Conservation (phyloP, 176 grass and related monocot species). For the Elaeis guineensis region DNA sequence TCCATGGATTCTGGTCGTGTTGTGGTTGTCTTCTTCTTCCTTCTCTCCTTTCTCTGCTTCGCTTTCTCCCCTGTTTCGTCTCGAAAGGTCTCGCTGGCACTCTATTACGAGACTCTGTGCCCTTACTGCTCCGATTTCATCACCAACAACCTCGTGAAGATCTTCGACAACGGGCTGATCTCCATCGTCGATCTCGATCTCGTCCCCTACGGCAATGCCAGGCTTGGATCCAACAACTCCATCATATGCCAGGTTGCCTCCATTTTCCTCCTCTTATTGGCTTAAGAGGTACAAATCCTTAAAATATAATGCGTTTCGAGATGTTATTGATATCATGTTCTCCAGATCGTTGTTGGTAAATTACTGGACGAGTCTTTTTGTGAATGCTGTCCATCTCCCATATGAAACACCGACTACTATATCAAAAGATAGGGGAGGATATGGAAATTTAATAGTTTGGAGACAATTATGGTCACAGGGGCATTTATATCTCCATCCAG, state of each 20-base stretch:
- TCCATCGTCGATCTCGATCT: slow-evolving; percentile 53
- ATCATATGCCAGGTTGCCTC: slow-evolving; percentile 50
- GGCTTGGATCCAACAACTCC: slow-evolving; percentile 30
- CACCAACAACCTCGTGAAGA: slow-evolving; percentile 44
- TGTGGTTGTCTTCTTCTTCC: neutral
- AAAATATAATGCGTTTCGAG: too few species aligned
- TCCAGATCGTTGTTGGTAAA: too few species aligned
- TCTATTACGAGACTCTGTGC: slow-evolving; percentile 76
- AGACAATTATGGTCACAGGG: too few species aligned
- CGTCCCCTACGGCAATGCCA: slow-evolving; percentile 62
- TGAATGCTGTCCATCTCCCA: too few species aligned
- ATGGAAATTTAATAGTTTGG: too few species aligned
- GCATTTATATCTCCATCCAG: too few species aligned
- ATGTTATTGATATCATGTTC: too few species aligned
- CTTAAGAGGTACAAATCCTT: too few species aligned
- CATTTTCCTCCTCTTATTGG: too few species aligned
- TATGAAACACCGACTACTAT: too few species aligned
- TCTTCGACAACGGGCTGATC: slow-evolving; percentile 54
- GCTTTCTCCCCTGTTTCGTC: slow-evolving; percentile 19
- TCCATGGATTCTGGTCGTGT: slow-evolving; percentile 32
- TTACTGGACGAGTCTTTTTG: too few species aligned
- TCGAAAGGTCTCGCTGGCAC: slow-evolving; percentile 41
- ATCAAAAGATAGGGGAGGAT: too few species aligned
- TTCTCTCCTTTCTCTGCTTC: slow-evolving; percentile 29
- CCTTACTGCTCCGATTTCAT: slow-evolving; percentile 67